Conservation (phyloP, 306 rosid species). For the Citrullus amarus region DNA sequence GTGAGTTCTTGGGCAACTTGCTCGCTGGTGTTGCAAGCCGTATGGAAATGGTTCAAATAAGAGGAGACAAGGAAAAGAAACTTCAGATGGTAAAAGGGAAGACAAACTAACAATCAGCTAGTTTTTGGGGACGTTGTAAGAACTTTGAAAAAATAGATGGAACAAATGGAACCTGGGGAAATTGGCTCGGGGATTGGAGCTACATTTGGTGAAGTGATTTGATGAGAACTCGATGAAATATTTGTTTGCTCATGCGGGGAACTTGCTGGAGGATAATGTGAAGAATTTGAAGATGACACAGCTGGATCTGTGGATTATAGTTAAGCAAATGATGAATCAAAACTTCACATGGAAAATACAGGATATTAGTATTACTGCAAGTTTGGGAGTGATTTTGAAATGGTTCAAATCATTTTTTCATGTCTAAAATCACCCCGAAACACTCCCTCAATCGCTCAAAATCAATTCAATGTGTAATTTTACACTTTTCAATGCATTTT, state of each 20-base stretch:
- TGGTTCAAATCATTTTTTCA: too few species aligned
- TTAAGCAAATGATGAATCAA: neutral
- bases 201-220: neutral
- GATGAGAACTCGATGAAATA: neutral
- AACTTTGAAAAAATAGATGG: neutral
- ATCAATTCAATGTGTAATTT: too few species aligned
- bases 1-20: slow-evolving; percentile 16
- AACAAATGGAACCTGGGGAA: slow-evolving; percentile 1
- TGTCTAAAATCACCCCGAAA: too few species aligned
- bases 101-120: neutral
- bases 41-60: neutral
- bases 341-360: slow-evolving; percentile 13
- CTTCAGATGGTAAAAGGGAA: neutral
- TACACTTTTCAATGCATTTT: too few species aligned
- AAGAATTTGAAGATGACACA: slow-evolving; percentile 28
- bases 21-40: neutral
- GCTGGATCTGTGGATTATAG: slow-evolving; percentile 29
- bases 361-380: neutral
- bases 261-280: slow-evolving; percentile 40
- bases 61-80: neutral
- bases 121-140: neutral
- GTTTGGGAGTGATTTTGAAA: too few species aligned
- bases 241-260: slow-evolving; percentile 14
- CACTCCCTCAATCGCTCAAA: too few species aligned
- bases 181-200: slow-evolving; percentile 2